Base-by-base conservation (phyloP, 257 asterid species). In the Rubia yunnanensis region DNA sequence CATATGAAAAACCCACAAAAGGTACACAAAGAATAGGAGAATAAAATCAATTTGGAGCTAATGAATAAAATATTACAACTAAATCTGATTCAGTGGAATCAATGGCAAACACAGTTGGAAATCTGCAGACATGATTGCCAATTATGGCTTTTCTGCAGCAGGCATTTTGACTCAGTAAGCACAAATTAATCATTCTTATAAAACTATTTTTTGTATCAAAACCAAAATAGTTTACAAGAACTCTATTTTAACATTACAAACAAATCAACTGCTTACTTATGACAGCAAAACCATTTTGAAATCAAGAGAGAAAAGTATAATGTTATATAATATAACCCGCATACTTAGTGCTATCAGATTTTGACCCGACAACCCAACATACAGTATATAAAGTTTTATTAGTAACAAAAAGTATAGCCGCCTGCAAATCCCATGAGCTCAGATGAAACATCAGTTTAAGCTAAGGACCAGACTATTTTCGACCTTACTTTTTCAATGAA, bases 91-190 rank as follows among this genome's bases (percentile, higher is more conserved):
- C 30, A 48, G 14, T 26, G 39, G 35, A 41, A 24, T n/a, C 49
- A 7, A 1, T 26, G 24, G 10, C 3, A 34, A n/a, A 17, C 50
- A 44, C 22, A 44, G 52, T 44, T 44, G 52, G 52, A 44, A 44
- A 44, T 44, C 52, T 14, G 52, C 52, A 44, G 52, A 57, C 28
- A 35, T 60, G 61, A 31, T 46, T 54, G 36, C 32, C 58, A 30
- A 23, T 59, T 23, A 59, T 32, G 27, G 62, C 53, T 10, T 48
- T 60, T 52, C 67, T 35, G 55, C 9, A 49, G 62, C 62, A 62
- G 64, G 49, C 32, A 24, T 55, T 55, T 63, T 68, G 77, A 68
- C 73, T 63, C 22, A 36, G 77, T 54, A 53, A 53, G 59, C 31
- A 53, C 5, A 53, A n/a, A n/a, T n/a, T n/a, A n/a, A n/a, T n/a